phyloP scores from a whole-genome alignment of 2,329 filamentous ascomycete genomes.

The Alternaria consortialis region DNA sequence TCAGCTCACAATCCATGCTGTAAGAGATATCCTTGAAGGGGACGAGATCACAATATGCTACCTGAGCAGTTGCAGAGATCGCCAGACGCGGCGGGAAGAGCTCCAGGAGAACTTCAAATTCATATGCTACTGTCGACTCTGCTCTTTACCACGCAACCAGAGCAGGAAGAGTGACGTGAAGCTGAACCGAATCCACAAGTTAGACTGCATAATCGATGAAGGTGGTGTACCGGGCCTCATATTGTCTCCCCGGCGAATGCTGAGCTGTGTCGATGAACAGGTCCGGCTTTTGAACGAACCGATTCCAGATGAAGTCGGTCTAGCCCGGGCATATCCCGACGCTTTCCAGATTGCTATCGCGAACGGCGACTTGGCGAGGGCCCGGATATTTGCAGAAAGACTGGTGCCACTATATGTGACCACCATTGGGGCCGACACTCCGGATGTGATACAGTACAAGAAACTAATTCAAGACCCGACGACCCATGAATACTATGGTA shows the following conservation, averaged over 20 bases:
- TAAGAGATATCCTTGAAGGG: background rate
- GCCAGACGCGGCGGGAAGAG: conserved; percentile 37
- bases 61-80: conserved; percentile 46
- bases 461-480: background rate
- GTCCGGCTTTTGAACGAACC: background rate
- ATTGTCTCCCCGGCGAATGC: background rate
- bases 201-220: background rate
- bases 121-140: background rate
- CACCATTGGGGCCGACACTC: background rate
- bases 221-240: background rate
- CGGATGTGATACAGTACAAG: background rate
- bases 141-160: background rate
- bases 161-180: background rate
- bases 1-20: background rate
- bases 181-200: background rate
- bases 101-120: conserved; percentile 39
- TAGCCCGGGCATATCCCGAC: background rate
- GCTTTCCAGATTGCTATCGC: background rate
- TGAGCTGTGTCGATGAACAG: background rate
- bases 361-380: background rate
- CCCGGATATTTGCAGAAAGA: background rate
- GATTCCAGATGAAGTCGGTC: background rate
- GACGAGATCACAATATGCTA: conserved; percentile 31
- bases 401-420: background rate
- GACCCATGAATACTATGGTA: background rate